Conservation (phyloP, 2,329 filamentous ascomycete genomes). For the Aspergillus eucalypticola region DNA sequence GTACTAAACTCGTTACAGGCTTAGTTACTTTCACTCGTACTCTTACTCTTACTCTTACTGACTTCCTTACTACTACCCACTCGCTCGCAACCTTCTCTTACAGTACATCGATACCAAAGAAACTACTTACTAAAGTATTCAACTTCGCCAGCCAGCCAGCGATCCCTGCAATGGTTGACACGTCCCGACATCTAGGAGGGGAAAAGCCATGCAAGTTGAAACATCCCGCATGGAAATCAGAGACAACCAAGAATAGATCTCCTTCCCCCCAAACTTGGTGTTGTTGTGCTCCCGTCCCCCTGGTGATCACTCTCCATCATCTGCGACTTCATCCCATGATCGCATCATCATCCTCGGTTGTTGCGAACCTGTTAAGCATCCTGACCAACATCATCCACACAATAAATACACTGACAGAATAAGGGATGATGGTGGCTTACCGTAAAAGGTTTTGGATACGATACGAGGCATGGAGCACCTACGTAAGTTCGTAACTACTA, state of each 20-base stretch:
- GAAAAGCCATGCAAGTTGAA: constrained; percentile 8
- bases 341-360: background rate
- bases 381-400: too few species aligned
- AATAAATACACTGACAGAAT: too few species aligned
- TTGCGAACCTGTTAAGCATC: background rate
- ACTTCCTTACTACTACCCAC: background rate
- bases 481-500: background rate
- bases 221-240: constrained; percentile 7
- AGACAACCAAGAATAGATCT: constrained; percentile 9
- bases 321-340: background rate
- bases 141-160: constrained; percentile 6
- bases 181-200: constrained; percentile 10
- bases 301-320: background rate
- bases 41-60: too few species aligned
- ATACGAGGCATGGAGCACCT: background rate
- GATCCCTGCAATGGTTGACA: constrained; percentile 23
- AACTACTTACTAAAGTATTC: background rate
- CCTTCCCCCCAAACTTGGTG: background rate
- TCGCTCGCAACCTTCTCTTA: background rate
- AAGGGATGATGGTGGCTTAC: too few species aligned
- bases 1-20: too few species aligned
- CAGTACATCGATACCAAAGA: background rate
- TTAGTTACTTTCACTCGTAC: too few species aligned
- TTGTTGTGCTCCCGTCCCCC: background rate
- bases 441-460: background rate